These are phyloP conservation scores for Lachnellula arida DNA, from an alignment of 2,329 filamentous ascomycete genomes.

Conservation along the genomic window DNA sequence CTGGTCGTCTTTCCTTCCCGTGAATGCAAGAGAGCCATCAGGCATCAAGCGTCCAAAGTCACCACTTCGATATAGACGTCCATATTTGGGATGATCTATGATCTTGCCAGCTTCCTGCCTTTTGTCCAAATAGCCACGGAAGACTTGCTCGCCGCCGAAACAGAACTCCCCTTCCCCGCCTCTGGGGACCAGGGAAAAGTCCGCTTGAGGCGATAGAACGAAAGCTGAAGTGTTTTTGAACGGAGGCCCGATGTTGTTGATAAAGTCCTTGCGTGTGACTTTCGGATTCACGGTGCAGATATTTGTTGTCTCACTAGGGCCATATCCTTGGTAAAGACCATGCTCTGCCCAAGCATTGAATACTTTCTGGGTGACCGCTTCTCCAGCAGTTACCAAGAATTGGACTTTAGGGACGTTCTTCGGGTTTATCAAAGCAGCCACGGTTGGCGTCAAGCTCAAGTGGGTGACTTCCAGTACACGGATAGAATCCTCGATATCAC, in stretches of 20 bases:
- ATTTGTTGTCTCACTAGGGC: slow-evolving; percentile 82
- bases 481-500: slow-evolving; percentile 65
- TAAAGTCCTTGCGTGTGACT: slow-evolving; percentile 52
- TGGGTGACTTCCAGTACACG: slow-evolving; percentile 64
- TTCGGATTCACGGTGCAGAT: slow-evolving; percentile 70
- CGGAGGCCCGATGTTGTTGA: slow-evolving; percentile 71
- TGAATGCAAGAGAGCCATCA: slow-evolving; percentile 69
- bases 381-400: slow-evolving; percentile 77
- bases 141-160: slow-evolving; percentile 81
- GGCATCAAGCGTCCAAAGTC: slow-evolving; percentile 76
- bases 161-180: slow-evolving; percentile 79
- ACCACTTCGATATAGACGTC: slow-evolving; percentile 75
- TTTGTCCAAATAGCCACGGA: slow-evolving; percentile 66
- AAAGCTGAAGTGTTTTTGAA: slow-evolving; percentile 67
- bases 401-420: slow-evolving; percentile 63
- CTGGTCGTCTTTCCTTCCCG: slow-evolving; percentile 72
- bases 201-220: slow-evolving; percentile 36
- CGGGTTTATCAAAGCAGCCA: slow-evolving; percentile 70
- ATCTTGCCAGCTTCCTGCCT: slow-evolving; percentile 62
- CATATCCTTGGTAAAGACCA: slow-evolving; percentile 75
- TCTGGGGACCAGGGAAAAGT: slow-evolving; percentile 53
- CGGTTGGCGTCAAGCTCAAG: slow-evolving; percentile 79
- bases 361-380: slow-evolving; percentile 70
- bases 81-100: slow-evolving; percentile 61
- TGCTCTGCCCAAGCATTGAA: slow-evolving; percentile 62